A percentile compares a stretch with the other conserved stretches of the same genome.
phyloP scores from a whole-genome alignment of 768 basidiomycete species.

The Paxillus involutus region DNA sequence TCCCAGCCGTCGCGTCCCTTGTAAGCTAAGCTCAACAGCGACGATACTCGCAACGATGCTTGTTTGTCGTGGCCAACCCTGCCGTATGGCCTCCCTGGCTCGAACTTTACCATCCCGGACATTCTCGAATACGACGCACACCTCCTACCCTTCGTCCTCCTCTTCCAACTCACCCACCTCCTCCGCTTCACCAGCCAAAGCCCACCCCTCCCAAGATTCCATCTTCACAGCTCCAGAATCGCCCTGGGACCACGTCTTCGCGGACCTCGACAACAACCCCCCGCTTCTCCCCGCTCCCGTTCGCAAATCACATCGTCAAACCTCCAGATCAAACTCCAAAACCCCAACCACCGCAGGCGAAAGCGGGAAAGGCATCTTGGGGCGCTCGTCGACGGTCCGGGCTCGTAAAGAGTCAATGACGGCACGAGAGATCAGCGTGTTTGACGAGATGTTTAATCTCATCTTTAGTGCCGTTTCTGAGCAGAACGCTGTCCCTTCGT shows the following conservation, averaged over 20 bases:
- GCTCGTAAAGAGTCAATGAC: slow-evolving; percentile 61
- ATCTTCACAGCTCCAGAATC: slow-evolving; percentile 36
- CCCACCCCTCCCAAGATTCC: slow-evolving; percentile 19
- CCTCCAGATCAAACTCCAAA: slow-evolving; percentile 1
- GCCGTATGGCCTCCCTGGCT: background rate
- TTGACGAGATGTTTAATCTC: slow-evolving; percentile 73
- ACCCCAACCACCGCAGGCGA: background rate
- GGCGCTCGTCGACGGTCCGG: slow-evolving; percentile 10
- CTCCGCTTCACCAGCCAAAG: background rate
- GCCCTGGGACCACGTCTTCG: slow-evolving; percentile 57
- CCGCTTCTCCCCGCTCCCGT: slow-evolving; percentile 21
- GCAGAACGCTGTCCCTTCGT: slow-evolving; percentile 14
- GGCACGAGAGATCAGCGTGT: slow-evolving; percentile 60
- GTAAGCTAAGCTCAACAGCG: too few species aligned
- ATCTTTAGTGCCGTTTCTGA: slow-evolving; percentile 58
- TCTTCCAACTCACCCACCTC: background rate
- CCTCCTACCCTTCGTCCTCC: background rate
- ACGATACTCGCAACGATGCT: slow-evolving; percentile 14
- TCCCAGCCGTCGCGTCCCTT: background rate
- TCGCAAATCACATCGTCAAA: slow-evolving; percentile 15
- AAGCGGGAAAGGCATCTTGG: background rate
- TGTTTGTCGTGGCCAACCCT: slow-evolving; percentile 11
- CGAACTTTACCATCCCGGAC: slow-evolving; percentile 3
- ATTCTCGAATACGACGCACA: background rate
- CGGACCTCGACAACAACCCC: slow-evolving; percentile 37